A percentile compares a stretch with the other conserved stretches of the same genome.
Conservation (phyloP, 352 stramenopile species). For the Phytophthora agathidicida region DNA sequence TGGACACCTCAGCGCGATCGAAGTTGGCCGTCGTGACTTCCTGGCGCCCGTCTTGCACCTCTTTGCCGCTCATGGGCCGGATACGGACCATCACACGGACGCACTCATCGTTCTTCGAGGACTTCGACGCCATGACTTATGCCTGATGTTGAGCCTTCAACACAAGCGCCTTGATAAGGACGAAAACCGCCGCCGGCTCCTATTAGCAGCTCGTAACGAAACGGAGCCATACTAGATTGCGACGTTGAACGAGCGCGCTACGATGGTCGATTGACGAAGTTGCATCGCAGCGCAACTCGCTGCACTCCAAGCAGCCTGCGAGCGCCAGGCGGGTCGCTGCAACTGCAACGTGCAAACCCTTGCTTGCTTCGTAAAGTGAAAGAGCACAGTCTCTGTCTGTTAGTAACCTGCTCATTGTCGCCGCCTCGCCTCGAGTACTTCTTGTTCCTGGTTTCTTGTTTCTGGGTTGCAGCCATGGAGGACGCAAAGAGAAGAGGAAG, state of each 20-base stretch:
- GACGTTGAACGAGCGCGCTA: neutral
- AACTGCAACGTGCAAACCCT: conserved; percentile 19
- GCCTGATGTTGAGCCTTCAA: neutral
- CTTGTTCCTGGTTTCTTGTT: too few species aligned
- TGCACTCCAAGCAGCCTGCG: conserved; percentile 15
- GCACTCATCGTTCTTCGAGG: conserved; percentile 87
- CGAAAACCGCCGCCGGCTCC: conserved; percentile 21
- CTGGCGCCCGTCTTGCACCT: conserved; percentile 93
- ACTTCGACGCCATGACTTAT: conserved; percentile 41
- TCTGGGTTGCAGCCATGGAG: conserved; percentile 1
- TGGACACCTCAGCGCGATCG: conserved; percentile 88
- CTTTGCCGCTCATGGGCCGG: conserved; percentile 94
- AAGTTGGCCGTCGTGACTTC: conserved; percentile 88
- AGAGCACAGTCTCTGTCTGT: conserved; percentile 23
- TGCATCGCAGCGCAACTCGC: conserved; percentile 6
- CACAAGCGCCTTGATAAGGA: too few species aligned
- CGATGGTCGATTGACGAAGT: conserved; percentile 9
- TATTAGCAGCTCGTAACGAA: conserved; percentile 5
- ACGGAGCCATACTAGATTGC: neutral
- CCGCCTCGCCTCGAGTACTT: conserved; percentile 6
- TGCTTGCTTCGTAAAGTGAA: conserved; percentile 20
- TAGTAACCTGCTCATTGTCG: conserved; percentile 26
- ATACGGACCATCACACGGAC: conserved; percentile 97
- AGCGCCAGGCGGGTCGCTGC: neutral
- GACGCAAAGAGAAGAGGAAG: conserved; percentile 1